These are phyloP conservation scores for Epichloe sylvatica DNA, from an alignment of 2,329 filamentous ascomycete genomes.

Conservation along the genomic window DNA sequence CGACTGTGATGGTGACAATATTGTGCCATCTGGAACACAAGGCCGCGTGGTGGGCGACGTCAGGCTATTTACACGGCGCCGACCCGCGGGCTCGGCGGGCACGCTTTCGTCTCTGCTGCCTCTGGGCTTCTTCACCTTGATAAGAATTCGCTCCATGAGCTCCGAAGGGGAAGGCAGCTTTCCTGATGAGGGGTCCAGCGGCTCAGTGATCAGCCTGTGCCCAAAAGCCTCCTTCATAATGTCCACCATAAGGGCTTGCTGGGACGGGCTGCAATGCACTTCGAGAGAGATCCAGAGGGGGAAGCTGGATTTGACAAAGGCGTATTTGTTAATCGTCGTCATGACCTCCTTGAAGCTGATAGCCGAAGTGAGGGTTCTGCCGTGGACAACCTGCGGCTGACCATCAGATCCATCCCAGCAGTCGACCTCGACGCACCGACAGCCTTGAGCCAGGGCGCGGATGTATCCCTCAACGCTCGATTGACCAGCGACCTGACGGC, in stretches of 20 bases:
- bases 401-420: constrained; percentile 92
- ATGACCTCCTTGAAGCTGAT: constrained; percentile 88
- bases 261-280: constrained; percentile 73
- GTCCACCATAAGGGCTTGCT: constrained; percentile 78
- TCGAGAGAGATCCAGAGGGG: constrained; percentile 92
- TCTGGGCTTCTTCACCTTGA: constrained; percentile 79
- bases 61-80: constrained; percentile 53
- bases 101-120: constrained; percentile 27
- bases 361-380: constrained; percentile 73
- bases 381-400: constrained; percentile 80
- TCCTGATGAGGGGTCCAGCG: constrained; percentile 52
- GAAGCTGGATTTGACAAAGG: constrained; percentile 74
- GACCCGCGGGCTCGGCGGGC: constrained; percentile 24
- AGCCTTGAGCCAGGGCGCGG: constrained; percentile 71
- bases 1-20: constrained; percentile 33
- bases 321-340: constrained; percentile 85
- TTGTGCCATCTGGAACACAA: constrained; percentile 41
- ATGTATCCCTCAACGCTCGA: constrained; percentile 96
- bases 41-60: constrained; percentile 52
- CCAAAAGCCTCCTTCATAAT: constrained; percentile 80
- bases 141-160: constrained; percentile 66
- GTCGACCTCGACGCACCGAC: constrained; percentile 91
- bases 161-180: constrained; percentile 75
- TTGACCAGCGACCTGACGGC: constrained; percentile 74
- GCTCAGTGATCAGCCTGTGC: constrained; percentile 61